phyloP scores from a whole-genome alignment of 495 filamentous ascomycete species.

The Saxophila tyrrhenica region DNA sequence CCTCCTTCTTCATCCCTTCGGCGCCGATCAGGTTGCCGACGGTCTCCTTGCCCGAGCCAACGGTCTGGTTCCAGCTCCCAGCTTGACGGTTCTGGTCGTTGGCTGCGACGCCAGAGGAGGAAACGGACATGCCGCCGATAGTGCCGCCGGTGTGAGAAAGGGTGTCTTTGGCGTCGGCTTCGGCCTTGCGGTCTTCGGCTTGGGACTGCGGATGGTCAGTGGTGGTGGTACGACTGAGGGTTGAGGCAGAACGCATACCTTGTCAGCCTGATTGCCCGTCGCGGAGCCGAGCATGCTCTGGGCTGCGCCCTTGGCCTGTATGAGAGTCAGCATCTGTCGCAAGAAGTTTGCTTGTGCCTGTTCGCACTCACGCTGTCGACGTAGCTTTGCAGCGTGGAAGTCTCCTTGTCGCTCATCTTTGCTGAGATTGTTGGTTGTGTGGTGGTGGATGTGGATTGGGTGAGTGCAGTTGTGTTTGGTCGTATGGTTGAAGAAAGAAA shows the following conservation, averaged over 20 bases:
- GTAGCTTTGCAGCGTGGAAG: conserved; percentile 22
- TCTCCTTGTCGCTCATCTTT: conserved; percentile 22
- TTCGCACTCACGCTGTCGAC: conserved; percentile 17
- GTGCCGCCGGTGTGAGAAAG: conserved; percentile 63
- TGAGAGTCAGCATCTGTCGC: conserved; percentile 4
- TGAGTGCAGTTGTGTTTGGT: not conserved
- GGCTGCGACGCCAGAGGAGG: conserved; percentile 56
- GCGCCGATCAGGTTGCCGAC: conserved; percentile 64
- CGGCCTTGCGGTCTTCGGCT: conserved; percentile 26
- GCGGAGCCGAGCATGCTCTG: conserved; percentile 61
- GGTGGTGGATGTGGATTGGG: not conserved
- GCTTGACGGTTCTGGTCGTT: conserved; percentile 60
- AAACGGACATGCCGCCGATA: conserved; percentile 54
- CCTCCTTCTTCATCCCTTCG: conserved; percentile 60
- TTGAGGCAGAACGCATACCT: conserved; percentile 37
- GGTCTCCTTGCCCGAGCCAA: conserved; percentile 75
- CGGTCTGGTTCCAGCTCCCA: conserved; percentile 73
- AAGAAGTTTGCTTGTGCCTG: not conserved
- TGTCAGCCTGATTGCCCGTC: conserved; percentile 59
- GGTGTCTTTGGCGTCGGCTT: conserved; percentile 53
- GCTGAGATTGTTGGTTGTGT: not conserved
- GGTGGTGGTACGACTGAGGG: not conserved
- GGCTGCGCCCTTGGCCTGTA: conserved; percentile 60
- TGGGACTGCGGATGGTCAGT: conserved; percentile 13
- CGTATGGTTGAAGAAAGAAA: not conserved